These are phyloP conservation scores for Stemphylium beticola DNA, from an alignment of 2,329 filamentous ascomycete genomes.

Conservation along the genomic window DNA sequence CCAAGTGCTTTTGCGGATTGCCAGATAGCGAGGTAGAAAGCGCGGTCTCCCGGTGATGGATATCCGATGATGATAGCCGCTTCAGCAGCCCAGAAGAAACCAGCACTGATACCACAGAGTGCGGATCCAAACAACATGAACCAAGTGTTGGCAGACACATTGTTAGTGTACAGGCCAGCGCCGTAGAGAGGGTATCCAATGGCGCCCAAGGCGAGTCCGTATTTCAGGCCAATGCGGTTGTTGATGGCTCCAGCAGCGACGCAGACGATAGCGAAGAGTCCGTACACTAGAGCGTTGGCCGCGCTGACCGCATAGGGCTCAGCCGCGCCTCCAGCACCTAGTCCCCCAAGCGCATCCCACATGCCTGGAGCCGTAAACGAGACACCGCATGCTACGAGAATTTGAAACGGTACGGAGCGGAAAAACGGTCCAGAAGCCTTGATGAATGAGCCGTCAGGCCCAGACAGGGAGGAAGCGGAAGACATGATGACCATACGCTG, in stretches of 20 bases:
- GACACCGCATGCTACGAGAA: slow-evolving; percentile 42
- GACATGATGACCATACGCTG: slow-evolving; percentile 15
- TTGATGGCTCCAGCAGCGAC: slow-evolving; percentile 46
- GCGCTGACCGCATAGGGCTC: slow-evolving; percentile 43
- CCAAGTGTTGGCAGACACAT: slow-evolving; percentile 48
- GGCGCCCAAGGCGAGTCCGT: slow-evolving; percentile 51
- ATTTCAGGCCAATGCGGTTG: slow-evolving; percentile 45
- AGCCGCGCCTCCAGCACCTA: slow-evolving; percentile 43
- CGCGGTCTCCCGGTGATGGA: slow-evolving; percentile 45
- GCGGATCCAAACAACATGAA: slow-evolving; percentile 50
- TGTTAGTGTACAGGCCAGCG: slow-evolving; percentile 51
- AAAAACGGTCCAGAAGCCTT: slow-evolving; percentile 31
- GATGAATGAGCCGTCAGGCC: slow-evolving; percentile 16
- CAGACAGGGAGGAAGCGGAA: slow-evolving; percentile 9
- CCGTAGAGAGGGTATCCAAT: slow-evolving; percentile 52
- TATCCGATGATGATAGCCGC: slow-evolving; percentile 53
- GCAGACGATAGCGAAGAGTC: slow-evolving; percentile 42
- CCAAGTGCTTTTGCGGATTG: slow-evolving; percentile 45
- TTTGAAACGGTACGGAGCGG: slow-evolving; percentile 44
- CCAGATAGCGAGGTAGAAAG: slow-evolving; percentile 47
- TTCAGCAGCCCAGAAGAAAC: slow-evolving; percentile 53
- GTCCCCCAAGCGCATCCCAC: slow-evolving; percentile 44
- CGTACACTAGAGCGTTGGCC: slow-evolving; percentile 44
- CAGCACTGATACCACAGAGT: slow-evolving; percentile 49
- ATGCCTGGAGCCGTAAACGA: slow-evolving; percentile 45